Evolutionary conservation across 179 eudicot genomes (phyloP).

Genomic region (Amaranthus tricolor): DNA sequence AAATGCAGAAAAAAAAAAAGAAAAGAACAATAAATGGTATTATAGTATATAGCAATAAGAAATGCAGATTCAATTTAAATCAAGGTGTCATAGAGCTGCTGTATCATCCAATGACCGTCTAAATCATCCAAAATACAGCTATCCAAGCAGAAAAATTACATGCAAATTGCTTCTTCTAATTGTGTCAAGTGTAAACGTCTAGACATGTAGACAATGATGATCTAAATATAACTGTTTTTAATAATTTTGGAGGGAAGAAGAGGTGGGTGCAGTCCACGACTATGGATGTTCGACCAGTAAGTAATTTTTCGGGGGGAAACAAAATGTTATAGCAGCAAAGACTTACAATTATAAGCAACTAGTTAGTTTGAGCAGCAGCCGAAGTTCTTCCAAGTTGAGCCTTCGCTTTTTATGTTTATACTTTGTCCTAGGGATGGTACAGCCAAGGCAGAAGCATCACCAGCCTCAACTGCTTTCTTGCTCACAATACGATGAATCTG

Average conservation of each 20-base stretch:
- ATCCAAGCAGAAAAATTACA: constrained; percentile 2
- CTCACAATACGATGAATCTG: constrained; percentile 40
- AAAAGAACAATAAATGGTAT: not conserved
- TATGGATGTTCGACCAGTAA: not conserved
- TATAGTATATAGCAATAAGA: constrained; percentile 7
- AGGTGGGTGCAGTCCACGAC: not conserved
- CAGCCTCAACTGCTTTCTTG: constrained; percentile 41
- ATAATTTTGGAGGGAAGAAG: not conserved
- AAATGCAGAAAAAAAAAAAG: not conserved
- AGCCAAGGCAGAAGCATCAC: constrained; percentile 33
- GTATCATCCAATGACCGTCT: constrained; percentile 7
- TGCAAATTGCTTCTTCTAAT: constrained; percentile 17
- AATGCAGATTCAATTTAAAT: not conserved
- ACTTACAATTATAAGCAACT: constrained; percentile 14
- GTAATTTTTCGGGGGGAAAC: not conserved
- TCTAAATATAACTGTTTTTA: not conserved
- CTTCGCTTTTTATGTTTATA: constrained; percentile 30
- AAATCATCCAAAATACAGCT: not conserved
- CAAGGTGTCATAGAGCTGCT: not conserved
- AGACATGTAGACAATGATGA: constrained; percentile 26
- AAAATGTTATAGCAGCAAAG: not conserved
- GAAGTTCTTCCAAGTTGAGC: constrained; percentile 36
- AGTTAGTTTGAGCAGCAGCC: constrained; percentile 40
- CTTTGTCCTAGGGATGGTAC: constrained; percentile 34
- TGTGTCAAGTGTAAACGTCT: constrained; percentile 9